Conservation (phyloP, 805 yeast species). For the Barnettozyma pratensis region DNA sequence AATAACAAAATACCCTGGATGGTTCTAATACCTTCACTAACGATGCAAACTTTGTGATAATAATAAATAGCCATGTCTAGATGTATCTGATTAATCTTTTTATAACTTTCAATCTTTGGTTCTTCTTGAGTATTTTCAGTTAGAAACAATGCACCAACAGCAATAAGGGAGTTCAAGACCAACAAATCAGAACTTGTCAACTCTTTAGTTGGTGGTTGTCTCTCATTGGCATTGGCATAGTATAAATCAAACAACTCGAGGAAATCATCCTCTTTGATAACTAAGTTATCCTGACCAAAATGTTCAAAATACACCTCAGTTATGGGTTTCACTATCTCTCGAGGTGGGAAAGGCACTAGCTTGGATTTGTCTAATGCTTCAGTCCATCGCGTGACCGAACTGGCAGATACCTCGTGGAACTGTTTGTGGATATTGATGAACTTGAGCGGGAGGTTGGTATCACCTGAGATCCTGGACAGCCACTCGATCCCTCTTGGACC, state of each 20-base stretch:
- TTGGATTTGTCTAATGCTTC: constrained; percentile 27
- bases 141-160: constrained; percentile 18
- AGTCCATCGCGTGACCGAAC: constrained; percentile 27
- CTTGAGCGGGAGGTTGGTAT: constrained; percentile 14
- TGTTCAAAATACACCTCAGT: constrained; percentile 10
- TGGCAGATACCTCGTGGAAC: constrained; percentile 17
- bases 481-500: constrained; percentile 37
- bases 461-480: constrained; percentile 26
- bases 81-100: constrained; percentile 26
- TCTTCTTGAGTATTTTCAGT: neutral
- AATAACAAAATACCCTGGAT: constrained; percentile 49
- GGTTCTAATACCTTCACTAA: constrained; percentile 47
- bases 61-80: constrained; percentile 42
- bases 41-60: constrained; percentile 43
- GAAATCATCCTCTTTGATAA: constrained; percentile 14
- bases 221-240: constrained; percentile 7
- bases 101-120: constrained; percentile 18
- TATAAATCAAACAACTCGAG: constrained; percentile 16
- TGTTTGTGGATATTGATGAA: constrained; percentile 22
- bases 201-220: constrained; percentile 6
- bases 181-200: constrained; percentile 29
- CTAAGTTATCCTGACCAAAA: constrained; percentile 5
- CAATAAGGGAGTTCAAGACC: constrained; percentile 26
- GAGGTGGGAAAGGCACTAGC: constrained; percentile 29
- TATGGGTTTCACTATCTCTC: constrained; percentile 18